Conservation (phyloP, 306 rosid species). For the Senna siamea region DNA sequence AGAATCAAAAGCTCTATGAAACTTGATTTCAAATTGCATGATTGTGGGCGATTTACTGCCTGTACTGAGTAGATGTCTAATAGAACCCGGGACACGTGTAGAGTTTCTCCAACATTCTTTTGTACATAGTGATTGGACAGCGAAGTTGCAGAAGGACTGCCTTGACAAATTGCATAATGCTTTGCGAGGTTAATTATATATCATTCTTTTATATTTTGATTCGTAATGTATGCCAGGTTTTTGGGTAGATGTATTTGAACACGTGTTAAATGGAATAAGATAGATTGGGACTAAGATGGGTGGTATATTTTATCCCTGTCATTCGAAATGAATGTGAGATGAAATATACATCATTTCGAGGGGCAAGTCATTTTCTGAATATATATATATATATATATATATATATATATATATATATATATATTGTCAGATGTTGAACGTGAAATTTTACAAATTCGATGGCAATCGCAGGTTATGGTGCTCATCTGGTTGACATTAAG, state of each 20-base stretch:
- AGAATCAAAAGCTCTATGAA: conserved; percentile 48
- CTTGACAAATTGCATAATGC: conserved; percentile 36
- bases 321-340: too few relatives aligned
- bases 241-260: conserved; percentile 27
- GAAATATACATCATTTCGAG: too few relatives aligned
- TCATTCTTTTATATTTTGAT: not conserved
- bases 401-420: too few relatives aligned
- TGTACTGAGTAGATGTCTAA: conserved; percentile 29
- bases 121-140: conserved; percentile 57
- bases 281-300: too few relatives aligned
- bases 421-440: too few relatives aligned
- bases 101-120: conserved; percentile 29
- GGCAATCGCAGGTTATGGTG: too few relatives aligned
- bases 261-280: conserved; percentile 23
- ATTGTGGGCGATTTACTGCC: conserved; percentile 36
- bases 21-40: conserved; percentile 26
- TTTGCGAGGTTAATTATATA: conserved; percentile 5
- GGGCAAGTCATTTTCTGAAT: too few relatives aligned
- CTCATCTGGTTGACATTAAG: too few relatives aligned
- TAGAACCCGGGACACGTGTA: conserved; percentile 22
- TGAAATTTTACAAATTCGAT: too few relatives aligned
- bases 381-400: too few relatives aligned
- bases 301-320: too few relatives aligned
- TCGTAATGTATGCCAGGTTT: conserved; percentile 13
- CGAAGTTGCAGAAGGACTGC: conserved; percentile 36